A percentile compares a stretch with the other conserved stretches of the same genome.
These are phyloP conservation scores for Nymphaea thermarum DNA, from an alignment of 164 flowering plant species.

Conservation along the genomic window DNA sequence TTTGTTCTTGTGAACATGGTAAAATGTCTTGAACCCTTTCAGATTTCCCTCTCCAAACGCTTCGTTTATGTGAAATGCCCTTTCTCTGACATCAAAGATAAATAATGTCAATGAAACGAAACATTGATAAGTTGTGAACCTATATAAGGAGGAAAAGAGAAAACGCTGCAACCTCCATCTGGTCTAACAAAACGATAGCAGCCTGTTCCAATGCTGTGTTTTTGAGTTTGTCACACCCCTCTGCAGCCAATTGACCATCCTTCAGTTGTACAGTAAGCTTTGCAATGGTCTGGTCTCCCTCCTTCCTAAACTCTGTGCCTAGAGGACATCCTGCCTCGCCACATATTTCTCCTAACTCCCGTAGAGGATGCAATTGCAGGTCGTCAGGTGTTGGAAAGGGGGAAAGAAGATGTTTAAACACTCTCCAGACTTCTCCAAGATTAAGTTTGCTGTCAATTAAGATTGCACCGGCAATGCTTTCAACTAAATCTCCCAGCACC, in stretches of 20 bases:
- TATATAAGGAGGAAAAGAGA: not conserved
- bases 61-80: not conserved
- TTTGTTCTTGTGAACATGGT: not conserved
- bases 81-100: not conserved
- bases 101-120: not conserved
- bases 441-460: conserved; percentile 58
- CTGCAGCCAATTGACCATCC: conserved; percentile 40
- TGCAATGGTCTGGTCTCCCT: conserved; percentile 41
- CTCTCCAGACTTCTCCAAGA: conserved; percentile 65
- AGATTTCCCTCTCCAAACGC: not conserved
- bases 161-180: conserved; percentile 46
- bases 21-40: not conserved
- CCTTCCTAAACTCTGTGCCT: conserved; percentile 24
- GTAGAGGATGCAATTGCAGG: conserved; percentile 61
- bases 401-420: conserved; percentile 59
- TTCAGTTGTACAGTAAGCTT: conserved; percentile 54
- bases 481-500: conserved; percentile 93
- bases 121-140: not conserved
- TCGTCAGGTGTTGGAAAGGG: conserved; percentile 90
- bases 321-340: conserved; percentile 63
- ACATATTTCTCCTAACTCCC: conserved; percentile 64
- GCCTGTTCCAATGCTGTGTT: conserved; percentile 75
- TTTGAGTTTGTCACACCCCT: conserved; percentile 37
- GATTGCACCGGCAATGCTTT: conserved; percentile 88
- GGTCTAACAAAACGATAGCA: conserved; percentile 43